Conservation (phyloP, 371 early-diverging fungal genomes). For the Mortierella sp. region DNA sequence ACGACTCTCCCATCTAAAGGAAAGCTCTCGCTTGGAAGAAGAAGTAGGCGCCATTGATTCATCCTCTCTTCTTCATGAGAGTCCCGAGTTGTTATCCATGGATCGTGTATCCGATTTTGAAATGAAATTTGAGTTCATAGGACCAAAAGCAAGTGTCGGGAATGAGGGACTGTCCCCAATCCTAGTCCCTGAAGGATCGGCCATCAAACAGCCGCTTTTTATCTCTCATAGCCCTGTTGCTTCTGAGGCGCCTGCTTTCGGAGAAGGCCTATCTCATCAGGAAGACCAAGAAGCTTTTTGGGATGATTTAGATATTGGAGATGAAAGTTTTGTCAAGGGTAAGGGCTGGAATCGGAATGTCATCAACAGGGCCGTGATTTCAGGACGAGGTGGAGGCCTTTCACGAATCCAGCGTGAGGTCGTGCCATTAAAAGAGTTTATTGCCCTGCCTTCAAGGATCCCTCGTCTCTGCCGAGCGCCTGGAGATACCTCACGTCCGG, state of each 20-base stretch:
- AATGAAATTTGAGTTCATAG: too few species aligned
- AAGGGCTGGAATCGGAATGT: constrained; percentile 37
- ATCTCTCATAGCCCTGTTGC: background rate
- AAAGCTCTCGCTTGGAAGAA: too few species aligned
- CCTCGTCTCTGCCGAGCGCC: constrained; percentile 37
- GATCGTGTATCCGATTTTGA: too few species aligned
- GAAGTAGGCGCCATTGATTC: too few species aligned
- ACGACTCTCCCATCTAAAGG: too few species aligned
- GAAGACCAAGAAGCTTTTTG: constrained; percentile 46
- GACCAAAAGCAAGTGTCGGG: too few species aligned
- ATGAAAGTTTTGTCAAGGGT: constrained; percentile 16
- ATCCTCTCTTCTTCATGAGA: too few species aligned
- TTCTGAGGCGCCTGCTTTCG: constrained; percentile 1
- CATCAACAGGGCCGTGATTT: constrained; percentile 11
- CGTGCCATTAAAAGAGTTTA: constrained; percentile 49
- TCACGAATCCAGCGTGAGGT: constrained; percentile 39
- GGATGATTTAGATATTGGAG: constrained; percentile 30
- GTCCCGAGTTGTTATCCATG: too few species aligned
- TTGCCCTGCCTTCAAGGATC: constrained; percentile 38
- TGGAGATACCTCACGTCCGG: constrained; percentile 28
- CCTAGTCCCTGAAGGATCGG: too few species aligned
- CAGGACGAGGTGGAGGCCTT: constrained; percentile 33
- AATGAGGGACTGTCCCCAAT: too few species aligned
- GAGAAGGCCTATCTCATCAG: background rate
- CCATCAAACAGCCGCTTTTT: background rate